Conservation (phyloP, 768 basidiomycete genomes). For the Hirschioporus abietinus region DNA sequence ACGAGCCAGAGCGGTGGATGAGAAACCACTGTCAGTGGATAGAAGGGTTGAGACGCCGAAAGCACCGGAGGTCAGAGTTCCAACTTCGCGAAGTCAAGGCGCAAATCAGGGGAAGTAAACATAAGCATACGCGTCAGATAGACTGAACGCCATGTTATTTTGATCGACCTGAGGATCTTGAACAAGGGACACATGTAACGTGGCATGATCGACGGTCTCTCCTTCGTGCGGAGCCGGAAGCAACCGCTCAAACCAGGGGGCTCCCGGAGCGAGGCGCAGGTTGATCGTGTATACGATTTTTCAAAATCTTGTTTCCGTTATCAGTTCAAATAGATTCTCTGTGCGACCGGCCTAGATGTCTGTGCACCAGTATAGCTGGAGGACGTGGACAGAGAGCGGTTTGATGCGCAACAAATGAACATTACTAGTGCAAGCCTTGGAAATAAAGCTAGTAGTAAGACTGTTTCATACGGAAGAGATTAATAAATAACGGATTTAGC, state of each 20-base stretch:
- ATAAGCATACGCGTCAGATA: neutral
- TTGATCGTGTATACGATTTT: neutral
- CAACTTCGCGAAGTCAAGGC: neutral
- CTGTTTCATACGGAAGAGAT: too few species aligned
- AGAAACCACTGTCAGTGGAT: neutral
- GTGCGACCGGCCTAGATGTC: neutral
- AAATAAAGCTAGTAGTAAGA: too few species aligned
- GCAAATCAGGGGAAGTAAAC: neutral
- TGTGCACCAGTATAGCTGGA: neutral
- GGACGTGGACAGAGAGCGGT: too few species aligned
- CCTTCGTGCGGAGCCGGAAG: neutral
- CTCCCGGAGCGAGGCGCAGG: neutral
- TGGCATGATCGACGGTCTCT: neutral
- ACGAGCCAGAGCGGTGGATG: too few species aligned
- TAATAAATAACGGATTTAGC: too few species aligned
- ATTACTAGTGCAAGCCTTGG: too few species aligned
- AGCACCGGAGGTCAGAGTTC: neutral
- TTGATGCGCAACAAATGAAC: too few species aligned
- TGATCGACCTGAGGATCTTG: neutral
- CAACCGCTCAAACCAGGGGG: neutral
- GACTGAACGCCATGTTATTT: neutral
- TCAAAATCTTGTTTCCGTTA: neutral
- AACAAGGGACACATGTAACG: neutral
- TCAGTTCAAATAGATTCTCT: too few species aligned
- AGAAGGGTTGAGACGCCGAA: neutral